These are phyloP conservation scores for Neoboletus brunneissimus DNA, from an alignment of 768 basidiomycete genomes.

Conservation along the genomic window DNA sequence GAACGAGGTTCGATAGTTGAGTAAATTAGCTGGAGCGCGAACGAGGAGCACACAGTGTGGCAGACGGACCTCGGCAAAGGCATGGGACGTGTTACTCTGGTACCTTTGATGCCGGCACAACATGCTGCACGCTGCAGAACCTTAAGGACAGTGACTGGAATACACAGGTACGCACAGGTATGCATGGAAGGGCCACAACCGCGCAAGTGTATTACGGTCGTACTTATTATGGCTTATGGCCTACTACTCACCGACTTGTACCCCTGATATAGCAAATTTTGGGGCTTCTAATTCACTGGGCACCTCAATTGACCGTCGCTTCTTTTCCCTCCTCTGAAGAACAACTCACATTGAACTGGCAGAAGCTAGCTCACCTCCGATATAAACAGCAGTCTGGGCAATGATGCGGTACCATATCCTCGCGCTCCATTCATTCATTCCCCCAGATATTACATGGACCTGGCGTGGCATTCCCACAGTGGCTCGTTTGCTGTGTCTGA, in stretches of 20 bases:
- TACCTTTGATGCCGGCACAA: not conserved
- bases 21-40: not conserved
- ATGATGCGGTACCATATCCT: not conserved
- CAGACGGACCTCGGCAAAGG: not conserved
- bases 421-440: not conserved
- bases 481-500: not conserved
- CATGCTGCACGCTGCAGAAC: not conserved
- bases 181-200: not conserved
- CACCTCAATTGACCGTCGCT: not conserved
- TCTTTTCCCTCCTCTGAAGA: not conserved
- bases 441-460: not conserved
- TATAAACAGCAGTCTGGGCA: not conserved
- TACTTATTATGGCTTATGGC: not conserved
- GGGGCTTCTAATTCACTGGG: not conserved
- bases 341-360: not conserved
- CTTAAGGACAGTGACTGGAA: not conserved
- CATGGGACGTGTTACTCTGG: not conserved
- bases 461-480: slow-evolving; percentile 7
- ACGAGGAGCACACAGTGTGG: not conserved
- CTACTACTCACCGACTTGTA: not conserved
- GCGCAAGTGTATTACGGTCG: not conserved
- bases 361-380: not conserved
- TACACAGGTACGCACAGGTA: not conserved
- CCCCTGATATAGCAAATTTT: not conserved
- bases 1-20: not conserved